These are phyloP conservation scores for Microdochium bolleyi DNA, from an alignment of 2,329 filamentous ascomycete species.

Conservation along the genomic window DNA sequence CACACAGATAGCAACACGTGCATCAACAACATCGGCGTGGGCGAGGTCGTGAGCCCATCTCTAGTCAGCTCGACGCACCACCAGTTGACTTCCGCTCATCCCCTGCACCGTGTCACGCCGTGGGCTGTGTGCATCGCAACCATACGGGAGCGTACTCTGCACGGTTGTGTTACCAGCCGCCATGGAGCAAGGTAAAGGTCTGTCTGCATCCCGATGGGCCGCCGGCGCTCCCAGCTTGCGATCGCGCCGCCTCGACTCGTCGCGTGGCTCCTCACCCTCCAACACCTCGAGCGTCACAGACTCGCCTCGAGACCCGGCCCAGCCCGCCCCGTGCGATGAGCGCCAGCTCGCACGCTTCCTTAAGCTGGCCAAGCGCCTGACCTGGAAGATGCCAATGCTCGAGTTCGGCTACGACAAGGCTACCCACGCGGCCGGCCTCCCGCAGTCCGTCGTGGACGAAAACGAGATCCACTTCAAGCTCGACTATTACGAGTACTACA, in stretches of 20 bases:
- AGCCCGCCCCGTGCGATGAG: not conserved
- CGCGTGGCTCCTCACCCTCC: not conserved
- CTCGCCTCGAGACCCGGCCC: not conserved
- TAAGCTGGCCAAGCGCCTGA: slow-evolving; percentile 51
- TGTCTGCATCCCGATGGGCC: not conserved
- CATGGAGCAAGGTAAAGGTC: not conserved
- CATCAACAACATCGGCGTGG: no score
- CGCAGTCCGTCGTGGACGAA: slow-evolving; percentile 17
- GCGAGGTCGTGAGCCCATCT: no score
- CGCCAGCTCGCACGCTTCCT: slow-evolving; percentile 47
- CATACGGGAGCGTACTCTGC: not conserved
- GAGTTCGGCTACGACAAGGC: slow-evolving; percentile 48
- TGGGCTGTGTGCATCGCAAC: no score
- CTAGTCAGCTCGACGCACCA: no score
- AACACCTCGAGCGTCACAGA: not conserved
- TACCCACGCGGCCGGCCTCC: slow-evolving; percentile 26
- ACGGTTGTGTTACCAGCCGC: not conserved
- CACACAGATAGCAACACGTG: no score
- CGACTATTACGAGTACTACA: slow-evolving; percentile 72
- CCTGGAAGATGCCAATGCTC: slow-evolving; percentile 57
- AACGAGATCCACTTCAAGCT: slow-evolving; percentile 65
- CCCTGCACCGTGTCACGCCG: no score
- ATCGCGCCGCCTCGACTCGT: not conserved
- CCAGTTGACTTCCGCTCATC: no score
- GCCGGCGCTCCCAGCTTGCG: not conserved